These are phyloP conservation scores for Pythium pyrilobum DNA, from an alignment of 352 stramenopile genomes.

Conservation along the genomic window DNA sequence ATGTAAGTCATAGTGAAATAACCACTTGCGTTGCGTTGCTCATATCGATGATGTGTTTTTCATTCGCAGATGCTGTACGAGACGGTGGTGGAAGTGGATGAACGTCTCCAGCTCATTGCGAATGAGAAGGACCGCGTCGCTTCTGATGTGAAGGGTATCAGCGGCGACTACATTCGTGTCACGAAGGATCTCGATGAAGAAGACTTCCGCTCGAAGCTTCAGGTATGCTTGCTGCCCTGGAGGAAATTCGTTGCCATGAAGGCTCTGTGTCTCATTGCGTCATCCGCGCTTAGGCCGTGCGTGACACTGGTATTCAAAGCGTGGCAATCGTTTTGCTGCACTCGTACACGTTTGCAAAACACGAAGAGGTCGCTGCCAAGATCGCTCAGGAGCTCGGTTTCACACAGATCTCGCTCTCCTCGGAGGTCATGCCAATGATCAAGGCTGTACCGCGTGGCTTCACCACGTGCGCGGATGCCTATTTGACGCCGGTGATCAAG, in stretches of 20 bases:
- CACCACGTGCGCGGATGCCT: constrained; percentile 96
- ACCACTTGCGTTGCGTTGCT: too few species aligned
- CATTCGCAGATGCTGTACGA: constrained; percentile 91
- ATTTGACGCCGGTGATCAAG: constrained; percentile 98
- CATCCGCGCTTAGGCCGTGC: constrained; percentile 5
- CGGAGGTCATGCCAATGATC: constrained; percentile 97
- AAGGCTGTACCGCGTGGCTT: constrained; percentile 96
- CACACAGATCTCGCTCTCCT: constrained; percentile 88
- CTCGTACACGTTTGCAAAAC: constrained; percentile 94
- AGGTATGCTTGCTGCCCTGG: constrained; percentile 48
- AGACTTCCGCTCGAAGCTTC: constrained; percentile 76
- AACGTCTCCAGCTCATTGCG: constrained; percentile 92
- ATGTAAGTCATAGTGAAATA: constrained; percentile 28
- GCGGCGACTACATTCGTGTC: constrained; percentile 87
- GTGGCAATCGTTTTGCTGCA: constrained; percentile 95
- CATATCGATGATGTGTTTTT: not conserved
- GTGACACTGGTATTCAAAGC: constrained; percentile 86
- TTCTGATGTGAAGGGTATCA: constrained; percentile 76
- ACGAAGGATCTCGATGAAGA: constrained; percentile 75
- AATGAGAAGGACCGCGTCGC: constrained; percentile 48
- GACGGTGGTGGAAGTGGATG: constrained; percentile 95
- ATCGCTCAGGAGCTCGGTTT: constrained; percentile 93
- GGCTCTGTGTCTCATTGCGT: not conserved
- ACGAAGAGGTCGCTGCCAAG: constrained; percentile 89
- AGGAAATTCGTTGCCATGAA: not conserved